Conservation (phyloP, 345 rosid species). For the Excoecaria agallocha region DNA sequence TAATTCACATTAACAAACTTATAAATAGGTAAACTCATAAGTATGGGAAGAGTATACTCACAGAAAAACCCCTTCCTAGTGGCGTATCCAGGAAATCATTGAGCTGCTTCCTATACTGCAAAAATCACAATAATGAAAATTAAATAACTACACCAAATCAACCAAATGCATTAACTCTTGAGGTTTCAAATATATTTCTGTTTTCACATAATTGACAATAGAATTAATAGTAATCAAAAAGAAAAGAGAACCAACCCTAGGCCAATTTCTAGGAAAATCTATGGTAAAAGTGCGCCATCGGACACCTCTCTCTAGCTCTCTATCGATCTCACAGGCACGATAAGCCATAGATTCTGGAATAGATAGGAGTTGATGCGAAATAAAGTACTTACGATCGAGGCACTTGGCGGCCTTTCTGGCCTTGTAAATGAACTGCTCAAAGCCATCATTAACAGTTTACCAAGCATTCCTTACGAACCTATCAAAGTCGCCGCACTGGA, state of each 20-base stretch:
- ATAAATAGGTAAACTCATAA: not conserved
- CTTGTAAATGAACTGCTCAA: constrained; percentile 75
- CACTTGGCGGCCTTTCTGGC: constrained; percentile 82
- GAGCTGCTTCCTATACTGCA: constrained; percentile 87
- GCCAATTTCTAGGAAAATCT: constrained; percentile 79
- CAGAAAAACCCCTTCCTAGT: constrained; percentile 68
- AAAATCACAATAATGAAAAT: constrained; percentile 16
- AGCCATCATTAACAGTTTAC: constrained; percentile 77
- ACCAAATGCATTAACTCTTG: not conserved
- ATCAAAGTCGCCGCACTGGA: constrained; percentile 54
- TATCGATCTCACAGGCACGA: constrained; percentile 74
- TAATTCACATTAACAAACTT: not conserved
- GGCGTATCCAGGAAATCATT: constrained; percentile 70
- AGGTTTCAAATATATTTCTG: too few species aligned
- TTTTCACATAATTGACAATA: too few species aligned
- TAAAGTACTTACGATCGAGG: constrained; percentile 68
- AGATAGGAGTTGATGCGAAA: constrained; percentile 58
- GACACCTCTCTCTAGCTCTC: constrained; percentile 58
- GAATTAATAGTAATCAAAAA: not conserved
- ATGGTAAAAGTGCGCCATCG: constrained; percentile 63
- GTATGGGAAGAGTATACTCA: constrained; percentile 38
- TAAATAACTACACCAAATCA: not conserved
- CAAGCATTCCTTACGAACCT: constrained; percentile 63
- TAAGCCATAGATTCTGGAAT: constrained; percentile 52
- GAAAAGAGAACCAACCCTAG: constrained; percentile 51